Evolutionary conservation across 2,329 filamentous ascomycete genomes (phyloP).

Genomic region (Paradendryphiella salina): DNA sequence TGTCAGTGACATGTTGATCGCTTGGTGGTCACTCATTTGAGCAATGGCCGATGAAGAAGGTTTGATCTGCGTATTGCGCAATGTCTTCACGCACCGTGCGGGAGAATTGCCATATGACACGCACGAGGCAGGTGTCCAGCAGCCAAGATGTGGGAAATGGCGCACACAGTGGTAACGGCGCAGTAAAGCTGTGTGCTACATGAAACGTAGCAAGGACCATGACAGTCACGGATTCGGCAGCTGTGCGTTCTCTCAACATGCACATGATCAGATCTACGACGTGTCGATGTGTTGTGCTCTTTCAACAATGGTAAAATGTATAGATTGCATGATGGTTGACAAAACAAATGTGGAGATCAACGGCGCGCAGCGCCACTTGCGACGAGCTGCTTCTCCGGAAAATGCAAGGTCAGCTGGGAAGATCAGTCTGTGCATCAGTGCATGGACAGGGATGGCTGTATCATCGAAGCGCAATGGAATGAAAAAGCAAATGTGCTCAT

Average conservation of each 20-base stretch:
- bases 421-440: constrained; percentile 8
- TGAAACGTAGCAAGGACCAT: background rate
- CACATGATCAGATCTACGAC: too few relatives aligned
- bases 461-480: constrained; percentile 11
- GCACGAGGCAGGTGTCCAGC: constrained; percentile 8
- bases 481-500: constrained; percentile 1
- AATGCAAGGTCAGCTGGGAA: constrained; percentile 12
- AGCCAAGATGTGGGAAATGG: constrained; percentile 10
- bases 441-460: constrained; percentile 1
- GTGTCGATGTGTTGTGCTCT: too few relatives aligned
- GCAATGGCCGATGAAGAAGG: background rate
- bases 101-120: constrained; percentile 9
- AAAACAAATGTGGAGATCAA: background rate
- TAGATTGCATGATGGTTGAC: too few relatives aligned
- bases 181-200: constrained; percentile 3
- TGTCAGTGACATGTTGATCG: constrained; percentile 4
- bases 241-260: background rate
- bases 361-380: constrained; percentile 2
- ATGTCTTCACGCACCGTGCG: constrained; percentile 4
- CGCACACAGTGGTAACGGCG: background rate
- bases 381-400: constrained; percentile 1
- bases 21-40: background rate
- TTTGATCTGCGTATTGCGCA: background rate
- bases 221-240: background rate
- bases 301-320: too few relatives aligned